Evolutionary conservation across 352 stramenopile species (phyloP).

Genomic region (Pythium rhizo-oryzae): DNA sequence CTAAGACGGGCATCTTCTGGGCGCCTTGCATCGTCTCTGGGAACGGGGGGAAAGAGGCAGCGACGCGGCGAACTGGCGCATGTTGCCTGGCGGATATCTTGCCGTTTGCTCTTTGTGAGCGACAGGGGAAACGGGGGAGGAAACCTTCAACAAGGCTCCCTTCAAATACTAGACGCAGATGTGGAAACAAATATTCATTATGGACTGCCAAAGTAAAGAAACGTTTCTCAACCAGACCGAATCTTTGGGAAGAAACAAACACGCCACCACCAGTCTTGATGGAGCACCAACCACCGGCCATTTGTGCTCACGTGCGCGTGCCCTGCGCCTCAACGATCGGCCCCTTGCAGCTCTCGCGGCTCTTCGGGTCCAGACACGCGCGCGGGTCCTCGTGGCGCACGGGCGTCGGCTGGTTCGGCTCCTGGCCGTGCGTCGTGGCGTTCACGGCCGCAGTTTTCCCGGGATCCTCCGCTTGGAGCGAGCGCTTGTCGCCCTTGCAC

Average conservation of each 20-base stretch:
- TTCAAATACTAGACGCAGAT: no score
- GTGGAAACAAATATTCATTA: no score
- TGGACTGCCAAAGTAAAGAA: no score
- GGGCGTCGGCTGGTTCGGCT: neutral
- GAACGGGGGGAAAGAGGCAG: neutral
- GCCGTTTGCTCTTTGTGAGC: no score
- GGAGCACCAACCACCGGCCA: neutral
- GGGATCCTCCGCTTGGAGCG: conserved; percentile 1
- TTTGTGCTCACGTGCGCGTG: no score
- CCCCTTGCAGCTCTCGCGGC: conserved; percentile 1
- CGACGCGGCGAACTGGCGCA: neutral
- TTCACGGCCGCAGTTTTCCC: conserved; percentile 5
- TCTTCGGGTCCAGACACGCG: neutral
- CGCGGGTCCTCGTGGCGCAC: neutral
- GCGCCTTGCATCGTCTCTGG: no score
- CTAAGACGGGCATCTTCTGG: neutral
- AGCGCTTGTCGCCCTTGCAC: conserved; percentile 10
- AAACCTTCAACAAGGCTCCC: no score
- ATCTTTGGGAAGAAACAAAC: no score
- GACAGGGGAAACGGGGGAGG: no score
- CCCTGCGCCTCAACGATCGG: neutral
- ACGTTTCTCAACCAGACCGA: no score
- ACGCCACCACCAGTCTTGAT: no score
- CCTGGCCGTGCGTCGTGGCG: conserved; percentile 1
- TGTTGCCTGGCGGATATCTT: neutral